Conservation (phyloP, 208 protist genomes). For the Angomonas deanei region DNA sequence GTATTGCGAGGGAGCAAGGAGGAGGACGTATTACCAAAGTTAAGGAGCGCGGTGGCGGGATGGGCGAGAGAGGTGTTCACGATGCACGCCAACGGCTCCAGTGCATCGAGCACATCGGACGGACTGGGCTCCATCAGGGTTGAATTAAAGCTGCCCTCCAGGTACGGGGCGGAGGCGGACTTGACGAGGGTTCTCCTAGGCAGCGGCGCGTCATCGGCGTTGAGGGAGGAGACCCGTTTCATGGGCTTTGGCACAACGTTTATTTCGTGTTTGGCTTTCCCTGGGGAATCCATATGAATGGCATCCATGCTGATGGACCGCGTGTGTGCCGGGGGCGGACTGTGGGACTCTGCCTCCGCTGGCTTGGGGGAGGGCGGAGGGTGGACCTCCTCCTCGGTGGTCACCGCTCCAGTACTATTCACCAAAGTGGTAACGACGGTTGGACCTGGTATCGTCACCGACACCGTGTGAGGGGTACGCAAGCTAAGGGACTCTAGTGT, state of each 20-base stretch:
- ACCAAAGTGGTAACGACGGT: no score
- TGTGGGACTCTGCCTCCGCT: no score
- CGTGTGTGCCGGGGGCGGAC: no score
- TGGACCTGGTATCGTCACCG: not conserved
- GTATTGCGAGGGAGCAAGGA: constrained; percentile 5
- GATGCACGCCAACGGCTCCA: constrained; percentile 12
- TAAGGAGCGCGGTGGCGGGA: constrained; percentile 22
- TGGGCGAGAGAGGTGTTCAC: constrained; percentile 46
- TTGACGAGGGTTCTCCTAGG: not conserved
- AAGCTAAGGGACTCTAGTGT: constrained; percentile 54
- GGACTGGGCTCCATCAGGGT: not conserved
- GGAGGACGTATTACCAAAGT: constrained; percentile 10
- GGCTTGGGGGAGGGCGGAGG: no score
- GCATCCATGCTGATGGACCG: no score
- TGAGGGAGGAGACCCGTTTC: not conserved
- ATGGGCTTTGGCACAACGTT: no score
- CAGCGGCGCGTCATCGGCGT: not conserved
- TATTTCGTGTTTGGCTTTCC: no score
- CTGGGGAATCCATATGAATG: no score
- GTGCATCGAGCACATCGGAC: not conserved
- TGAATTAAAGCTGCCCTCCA: not conserved
- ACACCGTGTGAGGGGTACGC: constrained; percentile 12
- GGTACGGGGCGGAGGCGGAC: not conserved
- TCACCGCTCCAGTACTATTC: no score
- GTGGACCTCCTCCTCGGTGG: no score